Evolutionary conservation across 148 eudicot species (phyloP).

Genomic region (Arbutus unedo): DNA sequence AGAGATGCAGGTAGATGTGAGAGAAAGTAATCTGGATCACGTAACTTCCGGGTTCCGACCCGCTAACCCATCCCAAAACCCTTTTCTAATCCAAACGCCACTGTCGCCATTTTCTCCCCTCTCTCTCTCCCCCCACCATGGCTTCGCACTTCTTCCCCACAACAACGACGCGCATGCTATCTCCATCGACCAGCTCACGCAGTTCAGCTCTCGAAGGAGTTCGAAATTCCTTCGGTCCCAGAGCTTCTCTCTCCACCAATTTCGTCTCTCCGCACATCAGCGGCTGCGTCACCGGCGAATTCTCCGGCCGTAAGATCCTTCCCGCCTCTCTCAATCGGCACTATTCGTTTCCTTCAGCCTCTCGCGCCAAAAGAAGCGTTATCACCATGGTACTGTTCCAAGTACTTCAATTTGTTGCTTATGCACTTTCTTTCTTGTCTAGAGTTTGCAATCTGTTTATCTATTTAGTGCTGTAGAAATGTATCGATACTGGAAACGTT

Average conservation of each 20-base stretch:
- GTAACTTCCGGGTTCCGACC: not conserved
- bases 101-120: not conserved
- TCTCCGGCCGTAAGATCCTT: slow-evolving; percentile 58
- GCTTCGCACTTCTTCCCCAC: slow-evolving; percentile 49
- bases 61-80: not conserved
- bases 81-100: not conserved
- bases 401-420: not conserved
- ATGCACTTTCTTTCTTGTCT: not conserved
- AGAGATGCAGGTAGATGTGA: too few relatives aligned
- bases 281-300: slow-evolving; percentile 53
- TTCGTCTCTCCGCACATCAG: slow-evolving; percentile 47
- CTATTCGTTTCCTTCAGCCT: slow-evolving; percentile 12
- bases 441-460: not conserved
- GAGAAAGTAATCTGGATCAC: not conserved
- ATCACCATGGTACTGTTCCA: slow-evolving; percentile 69
- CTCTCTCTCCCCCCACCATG: slow-evolving; percentile 32
- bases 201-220: slow-evolving; percentile 10
- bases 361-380: slow-evolving; percentile 64
- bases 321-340: slow-evolving; percentile 47
- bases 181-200: slow-evolving; percentile 25
- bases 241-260: slow-evolving; percentile 47
- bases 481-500: too few relatives aligned
- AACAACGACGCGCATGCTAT: slow-evolving; percentile 19
- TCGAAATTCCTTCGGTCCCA: slow-evolving; percentile 20
- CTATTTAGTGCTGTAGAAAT: too few relatives aligned